Evolutionary conservation across 2,329 filamentous ascomycete genomes (phyloP).

Genomic region (Diplocarpon rosae): DNA sequence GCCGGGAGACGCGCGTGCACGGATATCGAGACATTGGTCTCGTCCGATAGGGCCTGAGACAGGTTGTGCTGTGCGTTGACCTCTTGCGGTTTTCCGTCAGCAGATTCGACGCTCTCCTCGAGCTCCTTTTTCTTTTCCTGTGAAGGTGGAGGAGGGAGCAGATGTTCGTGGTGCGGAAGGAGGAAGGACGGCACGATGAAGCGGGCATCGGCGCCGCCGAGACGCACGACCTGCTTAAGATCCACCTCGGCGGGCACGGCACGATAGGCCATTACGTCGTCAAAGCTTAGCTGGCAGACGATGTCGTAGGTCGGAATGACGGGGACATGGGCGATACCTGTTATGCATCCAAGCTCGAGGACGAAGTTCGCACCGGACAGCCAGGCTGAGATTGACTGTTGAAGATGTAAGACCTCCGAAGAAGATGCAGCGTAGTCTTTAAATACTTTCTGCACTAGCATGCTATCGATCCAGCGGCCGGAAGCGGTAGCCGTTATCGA

Average conservation of each 20-base stretch:
- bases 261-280: slow-evolving; percentile 39
- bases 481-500: slow-evolving; percentile 39
- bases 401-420: slow-evolving; percentile 34
- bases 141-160: slow-evolving; percentile 34
- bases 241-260: slow-evolving; percentile 32
- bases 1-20: slow-evolving; percentile 39
- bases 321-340: slow-evolving; percentile 36
- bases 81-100: slow-evolving; percentile 33
- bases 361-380: slow-evolving; percentile 41
- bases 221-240: slow-evolving; percentile 37
- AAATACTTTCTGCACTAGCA: slow-evolving; percentile 39
- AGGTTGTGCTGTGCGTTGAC: slow-evolving; percentile 32
- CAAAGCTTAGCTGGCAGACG: slow-evolving; percentile 32
- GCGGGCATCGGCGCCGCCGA: slow-evolving; percentile 39
- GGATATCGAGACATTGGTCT: slow-evolving; percentile 36
- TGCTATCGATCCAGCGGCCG: slow-evolving; percentile 37
- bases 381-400: slow-evolving; percentile 37
- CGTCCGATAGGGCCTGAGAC: slow-evolving; percentile 33
- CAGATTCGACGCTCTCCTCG: slow-evolving; percentile 30
- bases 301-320: slow-evolving; percentile 38
- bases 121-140: slow-evolving; percentile 24
- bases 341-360: slow-evolving; percentile 35
- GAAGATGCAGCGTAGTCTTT: slow-evolving; percentile 35
- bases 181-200: slow-evolving; percentile 38
- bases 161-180: slow-evolving; percentile 43